phyloP scores from a whole-genome alignment of 768 basidiomycete genomes.

The Agrocybe praecox region DNA sequence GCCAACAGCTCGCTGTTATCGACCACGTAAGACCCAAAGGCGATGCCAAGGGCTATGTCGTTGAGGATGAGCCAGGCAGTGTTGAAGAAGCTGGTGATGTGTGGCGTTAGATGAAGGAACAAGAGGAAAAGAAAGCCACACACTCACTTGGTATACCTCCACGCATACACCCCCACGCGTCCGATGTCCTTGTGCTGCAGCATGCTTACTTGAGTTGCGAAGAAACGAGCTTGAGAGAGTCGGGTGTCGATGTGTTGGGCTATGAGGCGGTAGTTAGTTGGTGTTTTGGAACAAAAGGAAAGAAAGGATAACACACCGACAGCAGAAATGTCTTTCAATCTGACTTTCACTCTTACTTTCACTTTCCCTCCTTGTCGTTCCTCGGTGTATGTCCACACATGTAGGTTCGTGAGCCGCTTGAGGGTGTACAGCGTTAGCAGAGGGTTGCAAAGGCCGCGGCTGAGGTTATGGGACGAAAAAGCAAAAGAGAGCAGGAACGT shows the following conservation, averaged over 20 bases:
- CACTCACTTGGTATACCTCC: slow-evolving; percentile 69
- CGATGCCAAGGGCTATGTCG: slow-evolving; percentile 84
- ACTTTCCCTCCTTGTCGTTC: slow-evolving; percentile 4
- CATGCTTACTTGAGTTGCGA: slow-evolving; percentile 42
- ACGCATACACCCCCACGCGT: slow-evolving; percentile 46
- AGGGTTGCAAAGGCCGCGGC: slow-evolving; percentile 6
- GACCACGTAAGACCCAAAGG: slow-evolving; percentile 68
- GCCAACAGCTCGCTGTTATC: slow-evolving; percentile 63
- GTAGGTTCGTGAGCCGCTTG: slow-evolving; percentile 17
- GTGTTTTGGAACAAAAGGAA: background rate
- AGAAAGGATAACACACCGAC: slow-evolving; percentile 30
- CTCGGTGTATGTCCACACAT: slow-evolving; percentile 18
- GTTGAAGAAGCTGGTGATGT: slow-evolving; percentile 80
- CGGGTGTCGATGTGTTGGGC: slow-evolving; percentile 67
- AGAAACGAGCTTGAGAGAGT: slow-evolving; percentile 47
- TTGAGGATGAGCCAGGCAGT: slow-evolving; percentile 90
- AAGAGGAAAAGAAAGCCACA: background rate
- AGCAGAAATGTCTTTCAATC: slow-evolving; percentile 46
- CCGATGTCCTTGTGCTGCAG: slow-evolving; percentile 37
- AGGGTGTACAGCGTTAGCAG: slow-evolving; percentile 16
- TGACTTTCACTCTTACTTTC: slow-evolving; percentile 2
- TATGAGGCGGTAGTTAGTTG: slow-evolving; percentile 20
- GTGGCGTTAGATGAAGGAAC: background rate
- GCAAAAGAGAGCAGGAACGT: slow-evolving; percentile 26
- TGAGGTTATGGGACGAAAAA: slow-evolving; percentile 16